Conservation (phyloP, 208 protist genomes). For the Herpetomonas samuelpessoai region DNA sequence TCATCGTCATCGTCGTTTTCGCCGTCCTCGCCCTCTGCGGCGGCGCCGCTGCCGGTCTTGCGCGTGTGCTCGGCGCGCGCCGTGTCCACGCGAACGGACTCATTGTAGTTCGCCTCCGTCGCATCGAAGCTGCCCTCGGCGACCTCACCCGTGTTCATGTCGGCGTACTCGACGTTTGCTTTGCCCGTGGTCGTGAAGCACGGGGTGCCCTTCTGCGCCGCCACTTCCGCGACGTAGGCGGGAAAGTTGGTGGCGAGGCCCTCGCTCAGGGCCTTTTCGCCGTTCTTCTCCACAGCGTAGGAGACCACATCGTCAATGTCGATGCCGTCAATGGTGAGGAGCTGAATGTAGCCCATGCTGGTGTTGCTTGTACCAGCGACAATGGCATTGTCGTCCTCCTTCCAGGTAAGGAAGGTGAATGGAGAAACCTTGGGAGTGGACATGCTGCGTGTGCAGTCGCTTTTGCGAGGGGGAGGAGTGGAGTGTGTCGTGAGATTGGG, state of each 20-base stretch:
- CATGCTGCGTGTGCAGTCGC: not conserved
- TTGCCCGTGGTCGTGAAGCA: constrained; percentile 26
- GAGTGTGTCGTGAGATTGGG: no score
- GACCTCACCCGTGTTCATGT: constrained; percentile 23
- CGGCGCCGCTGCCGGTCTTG: not conserved
- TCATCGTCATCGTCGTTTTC: constrained; percentile 14
- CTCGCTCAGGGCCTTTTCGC: constrained; percentile 17
- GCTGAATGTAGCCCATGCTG: constrained; percentile 17
- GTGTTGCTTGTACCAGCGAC: constrained; percentile 17
- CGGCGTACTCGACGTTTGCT: constrained; percentile 21
- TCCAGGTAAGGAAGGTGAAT: constrained; percentile 32
- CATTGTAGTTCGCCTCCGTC: constrained; percentile 16
- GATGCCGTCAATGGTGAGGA: constrained; percentile 25
- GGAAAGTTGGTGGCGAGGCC: constrained; percentile 27
- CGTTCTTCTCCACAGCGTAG: constrained; percentile 17
- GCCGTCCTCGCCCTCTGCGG: not conserved
- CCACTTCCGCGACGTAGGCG: constrained; percentile 19
- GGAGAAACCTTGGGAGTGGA: constrained; percentile 15
- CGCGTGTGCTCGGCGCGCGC: constrained; percentile 1
- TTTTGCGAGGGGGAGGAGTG: not conserved
- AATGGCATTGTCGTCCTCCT: constrained; percentile 27
- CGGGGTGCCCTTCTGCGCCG: constrained; percentile 5
- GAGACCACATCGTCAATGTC: constrained; percentile 16
- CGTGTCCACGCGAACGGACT: constrained; percentile 18
- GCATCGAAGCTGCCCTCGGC: constrained; percentile 11